Conservation (phyloP, 805 yeast genomes). For the Saccharomyces jurei region DNA sequence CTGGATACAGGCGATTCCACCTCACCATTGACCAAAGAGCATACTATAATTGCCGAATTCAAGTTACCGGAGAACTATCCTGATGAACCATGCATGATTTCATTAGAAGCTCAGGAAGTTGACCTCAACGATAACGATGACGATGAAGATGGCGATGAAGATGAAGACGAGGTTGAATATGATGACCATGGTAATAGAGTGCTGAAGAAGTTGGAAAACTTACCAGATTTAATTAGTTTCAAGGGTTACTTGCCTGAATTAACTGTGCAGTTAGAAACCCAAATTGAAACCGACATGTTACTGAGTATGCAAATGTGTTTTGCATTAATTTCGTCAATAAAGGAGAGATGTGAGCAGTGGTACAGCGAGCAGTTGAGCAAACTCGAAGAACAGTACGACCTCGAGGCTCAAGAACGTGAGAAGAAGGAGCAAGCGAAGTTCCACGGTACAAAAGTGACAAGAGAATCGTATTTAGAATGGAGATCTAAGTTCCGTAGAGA, state of each 20-base stretch:
- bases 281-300: slow-evolving; percentile 50
- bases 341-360: slow-evolving; percentile 69
- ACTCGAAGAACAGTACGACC: slow-evolving; percentile 52
- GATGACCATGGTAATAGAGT: slow-evolving; percentile 44
- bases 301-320: slow-evolving; percentile 90
- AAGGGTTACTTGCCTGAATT: slow-evolving; percentile 36
- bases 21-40: slow-evolving; percentile 42
- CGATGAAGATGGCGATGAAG: slow-evolving; percentile 31
- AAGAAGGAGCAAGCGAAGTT: slow-evolving; percentile 83
- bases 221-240: slow-evolving; percentile 54
- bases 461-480: slow-evolving; percentile 70
- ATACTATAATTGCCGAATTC: slow-evolving; percentile 50
- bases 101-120: slow-evolving; percentile 32
- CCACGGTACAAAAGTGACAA: slow-evolving; percentile 82
- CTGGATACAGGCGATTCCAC: slow-evolving; percentile 30
- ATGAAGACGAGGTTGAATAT: slow-evolving; percentile 31
- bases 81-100: slow-evolving; percentile 60
- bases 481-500: slow-evolving; percentile 62
- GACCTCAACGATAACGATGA: slow-evolving; percentile 29
- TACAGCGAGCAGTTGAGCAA: slow-evolving; percentile 50
- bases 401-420: slow-evolving; percentile 55
- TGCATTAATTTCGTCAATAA: slow-evolving; percentile 64
- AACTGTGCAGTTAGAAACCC: slow-evolving; percentile 31
- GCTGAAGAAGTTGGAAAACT: slow-evolving; percentile 38
- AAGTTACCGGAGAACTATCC: slow-evolving; percentile 76